These are phyloP conservation scores for Adansonia digitata DNA, from an alignment of 345 rosid genomes.

Conservation along the genomic window DNA sequence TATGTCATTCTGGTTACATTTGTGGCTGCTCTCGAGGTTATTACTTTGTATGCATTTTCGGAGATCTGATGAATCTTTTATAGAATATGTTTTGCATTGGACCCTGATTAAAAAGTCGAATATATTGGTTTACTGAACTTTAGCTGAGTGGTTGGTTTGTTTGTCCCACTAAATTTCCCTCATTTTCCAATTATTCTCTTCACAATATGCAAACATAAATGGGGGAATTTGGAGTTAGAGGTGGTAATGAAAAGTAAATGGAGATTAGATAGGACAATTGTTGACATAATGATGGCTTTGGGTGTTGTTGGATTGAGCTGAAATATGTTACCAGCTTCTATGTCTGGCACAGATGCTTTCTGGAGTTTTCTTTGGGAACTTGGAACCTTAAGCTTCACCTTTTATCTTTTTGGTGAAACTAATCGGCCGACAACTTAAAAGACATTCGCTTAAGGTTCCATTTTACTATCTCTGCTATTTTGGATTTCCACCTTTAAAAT, in stretches of 20 bases:
- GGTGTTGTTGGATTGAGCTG: conserved; percentile 3
- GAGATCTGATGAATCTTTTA: background rate
- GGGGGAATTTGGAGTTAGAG: too few relatives aligned
- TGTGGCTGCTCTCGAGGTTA: background rate
- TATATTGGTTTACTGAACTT: background rate
- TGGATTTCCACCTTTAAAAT: background rate
- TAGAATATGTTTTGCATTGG: background rate
- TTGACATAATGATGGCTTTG: background rate
- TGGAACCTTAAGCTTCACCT: background rate
- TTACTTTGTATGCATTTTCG: background rate
- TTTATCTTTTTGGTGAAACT: background rate
- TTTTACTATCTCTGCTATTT: background rate
- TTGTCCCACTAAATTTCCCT: background rate
- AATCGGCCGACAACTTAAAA: background rate
- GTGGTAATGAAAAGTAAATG: background rate
- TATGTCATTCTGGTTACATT: background rate
- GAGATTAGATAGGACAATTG: background rate
- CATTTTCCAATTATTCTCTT: background rate
- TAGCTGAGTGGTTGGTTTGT: background rate
- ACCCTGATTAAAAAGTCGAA: background rate
- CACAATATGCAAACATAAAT: background rate
- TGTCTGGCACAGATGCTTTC: background rate
- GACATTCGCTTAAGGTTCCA: background rate
- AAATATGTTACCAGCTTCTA: background rate
- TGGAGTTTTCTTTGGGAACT: background rate